phyloP scores from a whole-genome alignment of 2,329 filamentous ascomycete species.

The Cladosporium phlei region DNA sequence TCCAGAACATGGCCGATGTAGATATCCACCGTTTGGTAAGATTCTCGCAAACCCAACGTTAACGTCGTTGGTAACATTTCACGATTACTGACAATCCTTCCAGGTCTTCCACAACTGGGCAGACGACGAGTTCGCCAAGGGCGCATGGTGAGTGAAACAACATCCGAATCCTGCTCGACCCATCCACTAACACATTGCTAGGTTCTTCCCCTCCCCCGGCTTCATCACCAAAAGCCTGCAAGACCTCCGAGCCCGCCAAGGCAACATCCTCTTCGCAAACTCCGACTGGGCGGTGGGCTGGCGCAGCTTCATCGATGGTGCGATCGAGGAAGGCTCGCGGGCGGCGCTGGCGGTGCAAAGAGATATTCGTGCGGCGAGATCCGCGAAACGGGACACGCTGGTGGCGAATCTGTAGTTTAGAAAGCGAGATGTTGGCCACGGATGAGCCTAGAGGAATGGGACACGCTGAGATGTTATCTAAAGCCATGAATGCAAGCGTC shows the following conservation, averaged over 20 bases:
- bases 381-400: too few relatives aligned
- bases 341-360: too few relatives aligned
- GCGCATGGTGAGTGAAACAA: background rate
- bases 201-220: background rate
- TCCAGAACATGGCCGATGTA: background rate
- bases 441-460: too few relatives aligned
- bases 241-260: constrained; percentile 16
- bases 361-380: too few relatives aligned
- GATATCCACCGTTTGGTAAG: background rate
- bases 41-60: background rate
- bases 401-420: too few relatives aligned
- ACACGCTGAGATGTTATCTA: too few relatives aligned
- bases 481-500: too few relatives aligned
- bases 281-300: constrained; percentile 35
- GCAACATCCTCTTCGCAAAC: constrained; percentile 30
- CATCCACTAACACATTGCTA: too few relatives aligned
- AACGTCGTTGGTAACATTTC: too few relatives aligned
- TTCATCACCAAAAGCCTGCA: background rate
- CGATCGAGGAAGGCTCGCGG: constrained; percentile 27
- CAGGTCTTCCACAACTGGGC: constrained; percentile 2
- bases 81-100: background rate
- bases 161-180: too few relatives aligned
- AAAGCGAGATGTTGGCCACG: too few relatives aligned
- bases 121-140: background rate
- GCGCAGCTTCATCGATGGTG: constrained; percentile 35